Base-by-base conservation (phyloP, 768 basidiomycete genomes). In the Xerocomus spinulosus region DNA sequence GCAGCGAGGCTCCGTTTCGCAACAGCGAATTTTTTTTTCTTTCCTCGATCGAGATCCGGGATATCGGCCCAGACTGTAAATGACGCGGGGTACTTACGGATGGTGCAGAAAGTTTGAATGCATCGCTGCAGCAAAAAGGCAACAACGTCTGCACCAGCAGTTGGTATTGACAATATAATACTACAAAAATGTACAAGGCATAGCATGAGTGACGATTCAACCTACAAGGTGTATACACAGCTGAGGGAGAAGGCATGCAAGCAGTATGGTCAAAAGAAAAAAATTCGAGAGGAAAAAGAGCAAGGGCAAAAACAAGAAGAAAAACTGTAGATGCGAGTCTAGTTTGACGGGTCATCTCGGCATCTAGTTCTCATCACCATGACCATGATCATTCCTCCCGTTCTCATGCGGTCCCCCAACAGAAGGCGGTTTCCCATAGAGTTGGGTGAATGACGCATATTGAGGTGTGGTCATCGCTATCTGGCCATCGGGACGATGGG, bases 401-500 rank as follows among this genome's bases (percentile, higher is more conserved):
- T 50, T 54, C 35, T 68, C 67, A 21, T 64, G 60, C 12, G 67
- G 43, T 17, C 56, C 61, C 23, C 66, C 69, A 3, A 62, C 60
- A 12, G 72, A 68, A 30, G 69, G 66, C 15, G 70, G 69, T 58
- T 73, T 74, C 30, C 62, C 56, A 47, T 74, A 74, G 37, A 65
- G 54, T 17, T 66, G 69, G 10, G 70, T 59, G 46, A 71, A 71
- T 15, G 73, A 50, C 29, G 69, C 66, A 51, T 75, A 74, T 41
- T 70, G 70, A 14, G 68, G 60, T 12, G 58, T n/a, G 17, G 62
- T 39, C 61, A 70, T 56, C 20, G 61, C 32, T 52, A 70, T 61
- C 55, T 70, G 70, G 1, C 66, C 71, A 54, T 73, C 70, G 44
- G 73, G 66, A 46, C 72, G 70, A 61, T 62, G 67, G 46, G 69